Evolutionary conservation across 331 rosid species (phyloP).

Genomic region (Prunus yedoensis): DNA sequence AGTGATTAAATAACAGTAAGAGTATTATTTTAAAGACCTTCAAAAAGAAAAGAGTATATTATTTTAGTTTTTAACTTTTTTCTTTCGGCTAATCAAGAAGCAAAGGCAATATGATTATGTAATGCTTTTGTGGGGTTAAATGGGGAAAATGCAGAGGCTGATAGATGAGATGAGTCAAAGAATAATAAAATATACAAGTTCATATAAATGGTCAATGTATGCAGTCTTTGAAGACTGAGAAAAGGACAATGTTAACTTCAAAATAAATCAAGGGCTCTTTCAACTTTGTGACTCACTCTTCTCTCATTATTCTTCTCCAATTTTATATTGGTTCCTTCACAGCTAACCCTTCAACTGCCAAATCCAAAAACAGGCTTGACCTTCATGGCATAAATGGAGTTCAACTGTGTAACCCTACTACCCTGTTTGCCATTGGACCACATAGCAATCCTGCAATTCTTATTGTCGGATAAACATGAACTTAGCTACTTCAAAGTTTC

Average conservation of each 20-base stretch:
- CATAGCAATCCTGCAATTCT: conserved; percentile 14
- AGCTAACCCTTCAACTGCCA: neutral
- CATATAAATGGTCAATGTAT: conserved; percentile 19
- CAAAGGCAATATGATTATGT: conserved; percentile 14
- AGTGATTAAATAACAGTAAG: neutral
- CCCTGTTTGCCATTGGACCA: conserved; percentile 22
- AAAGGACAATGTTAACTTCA: conserved; percentile 10
- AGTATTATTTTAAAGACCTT: neutral
- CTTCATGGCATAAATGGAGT: too few species aligned
- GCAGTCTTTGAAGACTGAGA: conserved; percentile 19
- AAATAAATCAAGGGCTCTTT: neutral
- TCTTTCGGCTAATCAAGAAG: conserved; percentile 17
- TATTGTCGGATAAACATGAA: conserved; percentile 6
- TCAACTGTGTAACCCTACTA: conserved; percentile 11
- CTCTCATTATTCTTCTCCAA: neutral
- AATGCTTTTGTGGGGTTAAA: conserved; percentile 11
- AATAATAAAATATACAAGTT: conserved; percentile 4
- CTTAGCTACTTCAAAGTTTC: neutral
- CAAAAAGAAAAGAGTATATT: neutral
- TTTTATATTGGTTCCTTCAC: neutral
- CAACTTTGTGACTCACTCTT: conserved; percentile 2
- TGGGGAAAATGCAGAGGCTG: conserved; percentile 9
- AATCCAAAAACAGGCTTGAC: neutral
- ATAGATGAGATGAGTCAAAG: conserved; percentile 3
- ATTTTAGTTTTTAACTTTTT: neutral